Conservation (phyloP, 495 filamentous ascomycete genomes). For the Neurospora sp. region DNA sequence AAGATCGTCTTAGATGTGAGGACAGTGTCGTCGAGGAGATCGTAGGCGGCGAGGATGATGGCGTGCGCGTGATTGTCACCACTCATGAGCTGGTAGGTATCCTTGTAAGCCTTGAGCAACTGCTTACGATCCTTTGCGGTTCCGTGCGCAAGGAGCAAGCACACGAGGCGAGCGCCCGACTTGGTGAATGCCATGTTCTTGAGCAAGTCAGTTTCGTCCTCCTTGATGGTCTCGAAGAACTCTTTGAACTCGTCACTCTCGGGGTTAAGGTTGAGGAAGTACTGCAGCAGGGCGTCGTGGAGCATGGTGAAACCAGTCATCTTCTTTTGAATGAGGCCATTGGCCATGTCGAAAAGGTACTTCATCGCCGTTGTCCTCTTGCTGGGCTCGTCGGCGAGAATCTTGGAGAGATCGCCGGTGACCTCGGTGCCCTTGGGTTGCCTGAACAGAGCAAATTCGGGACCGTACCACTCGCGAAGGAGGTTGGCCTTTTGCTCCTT, state of each 20-base stretch:
- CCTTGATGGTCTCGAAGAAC: conserved; percentile 82
- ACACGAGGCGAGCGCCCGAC: conserved; percentile 73
- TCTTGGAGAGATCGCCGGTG: conserved; percentile 51
- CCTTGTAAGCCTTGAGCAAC: conserved; percentile 76
- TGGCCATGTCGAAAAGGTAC: conserved; percentile 72
- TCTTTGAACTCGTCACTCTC: conserved; percentile 72
- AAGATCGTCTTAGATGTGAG: conserved; percentile 78
- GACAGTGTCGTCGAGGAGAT: conserved; percentile 89
- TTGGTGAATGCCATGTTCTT: conserved; percentile 95
- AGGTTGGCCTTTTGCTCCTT: conserved; percentile 68
- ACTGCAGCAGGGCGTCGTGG: conserved; percentile 96
- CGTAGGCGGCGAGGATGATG: conserved; percentile 72
- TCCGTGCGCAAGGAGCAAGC: conserved; percentile 67
- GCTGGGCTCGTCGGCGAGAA: conserved; percentile 66
- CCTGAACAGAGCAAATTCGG: conserved; percentile 81
- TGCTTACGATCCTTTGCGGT: conserved; percentile 87
- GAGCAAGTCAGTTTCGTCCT: conserved; percentile 76
- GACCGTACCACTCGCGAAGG: conserved; percentile 91
- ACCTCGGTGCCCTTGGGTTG: conserved; percentile 37
- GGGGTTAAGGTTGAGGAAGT: conserved; percentile 68
- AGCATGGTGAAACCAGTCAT: conserved; percentile 90
- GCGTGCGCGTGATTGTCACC: conserved; percentile 68
- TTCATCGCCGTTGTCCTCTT: conserved; percentile 81
- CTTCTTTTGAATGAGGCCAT: conserved; percentile 88
- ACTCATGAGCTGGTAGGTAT: conserved; percentile 71